phyloP scores from a whole-genome alignment of 78 protist species.

The Mantamonas sphyraenae region DNA sequence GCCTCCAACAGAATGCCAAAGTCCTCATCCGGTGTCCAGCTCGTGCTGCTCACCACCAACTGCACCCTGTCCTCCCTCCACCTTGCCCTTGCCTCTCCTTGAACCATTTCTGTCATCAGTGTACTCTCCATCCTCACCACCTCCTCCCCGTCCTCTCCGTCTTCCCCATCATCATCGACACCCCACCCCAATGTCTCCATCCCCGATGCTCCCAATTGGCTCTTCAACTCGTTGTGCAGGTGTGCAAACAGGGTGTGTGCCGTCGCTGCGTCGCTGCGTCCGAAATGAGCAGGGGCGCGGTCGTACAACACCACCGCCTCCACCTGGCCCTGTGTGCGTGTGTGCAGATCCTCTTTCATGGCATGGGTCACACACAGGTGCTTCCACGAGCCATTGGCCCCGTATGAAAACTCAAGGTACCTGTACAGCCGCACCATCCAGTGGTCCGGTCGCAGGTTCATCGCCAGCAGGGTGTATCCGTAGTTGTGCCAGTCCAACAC shows the following conservation, averaged over 20 bases:
- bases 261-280: neutral
- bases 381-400: no score
- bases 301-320: conserved; percentile 6
- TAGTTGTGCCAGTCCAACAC: conserved; percentile 95
- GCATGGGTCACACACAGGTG: conserved; percentile 69
- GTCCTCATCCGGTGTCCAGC: conserved; percentile 89
- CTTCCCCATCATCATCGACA: no score
- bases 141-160: neutral
- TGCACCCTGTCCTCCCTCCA: no score
- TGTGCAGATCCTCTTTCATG: conserved; percentile 34
- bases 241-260: neutral
- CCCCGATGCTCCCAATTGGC: neutral
- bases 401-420: no score
- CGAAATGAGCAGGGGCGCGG: conserved; percentile 12
- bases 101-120: no score
- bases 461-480: conserved; percentile 75
- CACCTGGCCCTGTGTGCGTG: neutral
- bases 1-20: conserved; percentile 59
- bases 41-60: conserved; percentile 60
- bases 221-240: no score
- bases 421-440: no score
- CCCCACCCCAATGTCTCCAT: neutral
- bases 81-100: no score
- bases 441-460: no score
- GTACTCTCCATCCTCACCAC: neutral